Evolutionary conservation across 225 moss, liverwort and hornwort genomes (phyloP).

Genomic region (Lunularia cruciata): DNA sequence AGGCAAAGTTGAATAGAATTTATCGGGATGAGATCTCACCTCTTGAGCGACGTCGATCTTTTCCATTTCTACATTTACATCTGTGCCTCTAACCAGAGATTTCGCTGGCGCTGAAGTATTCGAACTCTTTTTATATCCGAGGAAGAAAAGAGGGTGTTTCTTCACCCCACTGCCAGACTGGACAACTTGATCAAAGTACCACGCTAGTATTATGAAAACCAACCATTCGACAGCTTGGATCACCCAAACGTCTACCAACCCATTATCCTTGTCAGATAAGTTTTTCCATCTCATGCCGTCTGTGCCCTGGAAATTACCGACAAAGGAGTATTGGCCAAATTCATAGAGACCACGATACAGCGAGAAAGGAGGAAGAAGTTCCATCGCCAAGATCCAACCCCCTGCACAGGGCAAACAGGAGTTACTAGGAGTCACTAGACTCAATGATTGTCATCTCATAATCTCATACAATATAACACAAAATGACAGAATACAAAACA

Average conservation of each 20-base stretch:
- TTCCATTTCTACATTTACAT: conserved; percentile 47
- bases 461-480: too few relatives aligned
- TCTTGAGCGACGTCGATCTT: conserved; percentile 76
- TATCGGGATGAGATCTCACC: conserved; percentile 38
- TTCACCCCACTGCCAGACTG: conserved; percentile 74
- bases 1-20: background rate
- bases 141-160: conserved; percentile 85
- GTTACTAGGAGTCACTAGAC: too few relatives aligned
- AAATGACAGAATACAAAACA: too few relatives aligned
- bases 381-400: conserved; percentile 58
- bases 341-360: conserved; percentile 84
- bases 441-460: too few relatives aligned
- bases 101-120: conserved; percentile 26
- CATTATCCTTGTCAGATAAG: conserved; percentile 61
- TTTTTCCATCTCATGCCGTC: conserved; percentile 72
- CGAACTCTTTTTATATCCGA: conserved; percentile 43
- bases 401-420: conserved; percentile 45
- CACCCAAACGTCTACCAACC: conserved; percentile 43
- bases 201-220: conserved; percentile 49
- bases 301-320: conserved; percentile 54
- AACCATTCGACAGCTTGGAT: conserved; percentile 69
- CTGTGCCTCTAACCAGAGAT: conserved; percentile 26
- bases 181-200: conserved; percentile 81
- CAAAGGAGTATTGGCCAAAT: conserved; percentile 72
- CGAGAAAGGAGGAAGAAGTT: conserved; percentile 77